Base-by-base conservation (phyloP, 495 filamentous ascomycete species). In the Penicillium verhagenii region DNA sequence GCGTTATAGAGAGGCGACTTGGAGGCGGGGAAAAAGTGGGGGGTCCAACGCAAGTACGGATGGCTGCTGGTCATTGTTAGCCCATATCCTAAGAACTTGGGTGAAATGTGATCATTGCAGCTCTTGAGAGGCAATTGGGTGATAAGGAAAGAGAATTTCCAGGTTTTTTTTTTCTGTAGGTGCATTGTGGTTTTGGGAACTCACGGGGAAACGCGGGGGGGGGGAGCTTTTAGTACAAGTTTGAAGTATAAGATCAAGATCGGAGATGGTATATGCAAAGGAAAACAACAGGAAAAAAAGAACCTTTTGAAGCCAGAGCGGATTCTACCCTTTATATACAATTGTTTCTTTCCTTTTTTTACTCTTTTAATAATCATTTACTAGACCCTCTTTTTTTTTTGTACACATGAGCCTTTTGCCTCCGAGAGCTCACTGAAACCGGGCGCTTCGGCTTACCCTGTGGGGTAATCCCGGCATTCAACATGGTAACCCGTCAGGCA, bases 361-460 rank as follows among this genome's bases (percentile, higher is more conserved):
- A n/a, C n/a, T n/a, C n/a, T n/a, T n/a, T n/a, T n/a, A n/a, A n/a
- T n/a, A n/a, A n/a, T n/a, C n/a, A 43, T 43, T 23, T 6, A 23
- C 39, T 8, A 24, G 39, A 43, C 39, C 39, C 23, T 45, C 23
- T 45, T 65, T 66, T 66, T 66, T 58, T 65, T 13, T 52, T 52
- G 67, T 57, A 65, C 68, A 71, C 66, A 71, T 71, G 68, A 58
- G 63, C 64, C 38, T 25, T 52, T 23, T 23, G 23, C 51, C 38
- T 44, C 52, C 40, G n/a, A 39, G 29, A 14, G 29, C 23, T 47
- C 43, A 59, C 16, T 23, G 45, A 20, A 50, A 33, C 33, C 28
- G 29, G 23, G 58, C 59, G 59, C 56, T 54, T 68, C 71, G 71
- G 71, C 48, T 73, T 73, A 67, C 71, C 65, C n/a, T 65, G 56